Base-by-base conservation (phyloP, 306 rosid genomes). In the Amphicarpaea edgeworthii region DNA sequence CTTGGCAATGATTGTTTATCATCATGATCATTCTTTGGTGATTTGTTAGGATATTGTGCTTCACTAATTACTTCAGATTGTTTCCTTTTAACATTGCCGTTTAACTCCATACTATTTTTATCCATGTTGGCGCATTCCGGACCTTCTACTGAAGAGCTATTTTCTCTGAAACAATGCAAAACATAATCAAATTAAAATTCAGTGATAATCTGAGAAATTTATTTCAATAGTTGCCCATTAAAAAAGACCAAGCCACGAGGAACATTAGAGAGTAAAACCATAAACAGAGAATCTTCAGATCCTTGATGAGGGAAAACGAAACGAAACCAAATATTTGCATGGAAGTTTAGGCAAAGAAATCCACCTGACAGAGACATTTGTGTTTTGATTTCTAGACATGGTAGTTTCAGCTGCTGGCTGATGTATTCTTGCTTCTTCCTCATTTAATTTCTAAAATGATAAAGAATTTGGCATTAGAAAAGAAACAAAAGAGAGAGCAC, bases 391-490 rank as follows among this genome's bases (percentile, higher is more conserved):
- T 26, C 80, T 82, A 72, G 84, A 82, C 32, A 82, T 72, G 72
- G 85, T 23, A 23, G 83, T 69, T 74, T 86, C 64, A 60, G 86
- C 75, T 55, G 79, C 86, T 30, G 87, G 88, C 83, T 81, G 89
- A 60, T 41, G 47, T 41, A 55, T 72, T 81, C 49, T 77, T 76
- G 79, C 82, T 75, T 81, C 86, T 85, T 78, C 94, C 83, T 86
- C 91, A 70, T 85, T 89, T 89, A 92, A 77, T 92, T 88, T 92
- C 99, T 96, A 84, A 23, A 83, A 72, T 73, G 54, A 76, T 71
- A 84, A 76, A 28, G 82, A 43, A 57, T 10, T 86, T 76, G 74
- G 51, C 54, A 83, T 85, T 73, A 74, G 42, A 67, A 77, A 64
- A 38, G 12, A 51, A 32, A 60, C 32, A 59, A 24, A 47, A 68